Conservation (phyloP, 805 yeast species). For the Kluyveromyces lactis region DNA sequence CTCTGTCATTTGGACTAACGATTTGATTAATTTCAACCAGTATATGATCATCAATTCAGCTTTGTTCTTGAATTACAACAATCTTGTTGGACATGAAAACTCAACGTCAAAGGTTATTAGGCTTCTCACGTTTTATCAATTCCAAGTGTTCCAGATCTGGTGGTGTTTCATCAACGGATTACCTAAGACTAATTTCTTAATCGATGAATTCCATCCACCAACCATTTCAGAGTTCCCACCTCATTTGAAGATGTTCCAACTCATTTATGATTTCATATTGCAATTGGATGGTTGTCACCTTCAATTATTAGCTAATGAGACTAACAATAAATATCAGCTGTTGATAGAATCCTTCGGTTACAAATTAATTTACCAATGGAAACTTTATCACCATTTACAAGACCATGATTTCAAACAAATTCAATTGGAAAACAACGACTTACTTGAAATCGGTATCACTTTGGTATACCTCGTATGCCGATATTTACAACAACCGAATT, state of each 20-base stretch:
- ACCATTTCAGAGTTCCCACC: conserved; percentile 13
- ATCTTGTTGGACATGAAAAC: conserved; percentile 2
- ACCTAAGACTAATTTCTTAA: conserved; percentile 21
- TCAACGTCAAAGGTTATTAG: conserved; percentile 6
- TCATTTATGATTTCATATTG: conserved; percentile 14
- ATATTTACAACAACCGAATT: conserved; percentile 8
- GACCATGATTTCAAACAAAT: conserved; percentile 15
- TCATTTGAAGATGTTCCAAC: conserved; percentile 17
- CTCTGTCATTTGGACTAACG: conserved; percentile 6
- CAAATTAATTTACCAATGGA: conserved; percentile 15
- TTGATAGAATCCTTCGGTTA: conserved; percentile 17
- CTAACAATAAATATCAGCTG: conserved; percentile 11
- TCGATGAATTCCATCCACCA: conserved; percentile 22
- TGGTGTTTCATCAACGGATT: conserved; percentile 22
- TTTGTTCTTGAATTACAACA: conserved; percentile 18
- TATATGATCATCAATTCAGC: conserved; percentile 17
- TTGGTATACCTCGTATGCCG: conserved; percentile 18
- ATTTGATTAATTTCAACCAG: conserved; percentile 6
- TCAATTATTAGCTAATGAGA: conserved; percentile 10
- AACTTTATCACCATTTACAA: conserved; percentile 18
- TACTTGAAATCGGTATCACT: conserved; percentile 24
- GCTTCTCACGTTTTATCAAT: conserved; percentile 22
- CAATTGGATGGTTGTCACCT: conserved; percentile 21
- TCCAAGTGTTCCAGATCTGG: conserved; percentile 25
- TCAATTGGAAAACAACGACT: conserved; percentile 16